Conservation (phyloP, 2,329 filamentous ascomycete genomes). For the Aspergillus thermomutatus region DNA sequence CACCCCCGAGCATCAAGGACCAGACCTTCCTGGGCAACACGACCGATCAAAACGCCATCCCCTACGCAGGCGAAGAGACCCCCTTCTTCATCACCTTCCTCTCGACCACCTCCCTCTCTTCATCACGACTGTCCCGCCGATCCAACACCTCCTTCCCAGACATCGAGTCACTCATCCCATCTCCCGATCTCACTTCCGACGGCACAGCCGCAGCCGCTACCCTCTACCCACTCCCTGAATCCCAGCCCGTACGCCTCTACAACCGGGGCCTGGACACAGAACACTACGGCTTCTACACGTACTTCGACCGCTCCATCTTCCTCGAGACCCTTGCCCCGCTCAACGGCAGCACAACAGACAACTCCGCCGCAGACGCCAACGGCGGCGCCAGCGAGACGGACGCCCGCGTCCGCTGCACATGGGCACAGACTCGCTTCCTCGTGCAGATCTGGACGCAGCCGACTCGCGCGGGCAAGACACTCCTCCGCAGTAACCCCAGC, state of each 20-base stretch:
- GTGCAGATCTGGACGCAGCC: slow-evolving; percentile 62
- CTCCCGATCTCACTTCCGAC: slow-evolving; percentile 61
- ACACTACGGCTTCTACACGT: slow-evolving; percentile 91
- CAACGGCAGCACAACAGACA: slow-evolving; percentile 39
- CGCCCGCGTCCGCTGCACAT: slow-evolving; percentile 54
- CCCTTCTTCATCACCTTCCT: slow-evolving; percentile 84
- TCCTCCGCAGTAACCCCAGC: slow-evolving; percentile 18
- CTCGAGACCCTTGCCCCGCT: slow-evolving; percentile 58
- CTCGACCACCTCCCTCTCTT: slow-evolving; percentile 36
- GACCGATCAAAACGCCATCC: slow-evolving; percentile 68
- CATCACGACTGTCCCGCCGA: slow-evolving; percentile 39
- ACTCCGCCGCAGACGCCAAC: slow-evolving; percentile 44
- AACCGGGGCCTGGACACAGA: slow-evolving; percentile 77
- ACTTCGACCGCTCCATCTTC: slow-evolving; percentile 86
- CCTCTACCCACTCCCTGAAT: slow-evolving; percentile 64
- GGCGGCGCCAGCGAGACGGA: slow-evolving; percentile 49
- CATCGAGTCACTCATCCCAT: slow-evolving; percentile 57
- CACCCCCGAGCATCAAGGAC: slow-evolving; percentile 58
- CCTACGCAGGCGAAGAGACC: slow-evolving; percentile 80
- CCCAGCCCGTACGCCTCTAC: slow-evolving; percentile 79
- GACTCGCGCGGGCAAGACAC: slow-evolving; percentile 25
- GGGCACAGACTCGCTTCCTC: slow-evolving; percentile 58
- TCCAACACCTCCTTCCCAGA: slow-evolving; percentile 37
- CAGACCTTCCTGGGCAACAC: slow-evolving; percentile 81
- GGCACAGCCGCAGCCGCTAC: slow-evolving; percentile 70